These are phyloP conservation scores for Cicer yamashitae DNA, from an alignment of 306 rosid species.

Conservation along the genomic window DNA sequence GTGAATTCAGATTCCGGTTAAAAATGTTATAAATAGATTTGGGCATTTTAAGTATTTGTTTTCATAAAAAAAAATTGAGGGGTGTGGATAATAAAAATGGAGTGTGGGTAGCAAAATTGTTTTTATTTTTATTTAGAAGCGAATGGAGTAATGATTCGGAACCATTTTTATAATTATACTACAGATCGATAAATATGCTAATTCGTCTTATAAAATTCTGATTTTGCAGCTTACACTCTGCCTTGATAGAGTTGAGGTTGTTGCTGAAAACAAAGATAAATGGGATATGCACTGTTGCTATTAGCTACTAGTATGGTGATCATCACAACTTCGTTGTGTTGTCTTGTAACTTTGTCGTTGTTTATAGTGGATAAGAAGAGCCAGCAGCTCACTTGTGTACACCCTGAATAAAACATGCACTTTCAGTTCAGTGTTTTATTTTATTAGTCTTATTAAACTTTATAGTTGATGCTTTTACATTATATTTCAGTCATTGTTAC, in stretches of 20 bases:
- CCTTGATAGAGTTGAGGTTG: constrained; percentile 48
- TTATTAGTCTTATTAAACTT: not conserved
- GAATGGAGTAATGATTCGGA: too few species aligned
- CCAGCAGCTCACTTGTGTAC: constrained; percentile 48
- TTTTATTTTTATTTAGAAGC: too few species aligned
- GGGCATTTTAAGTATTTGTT: too few species aligned
- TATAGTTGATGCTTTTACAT: not conserved
- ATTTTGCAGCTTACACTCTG: constrained; percentile 67
- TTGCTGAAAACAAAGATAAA: constrained; percentile 30
- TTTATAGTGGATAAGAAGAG: constrained; percentile 51
- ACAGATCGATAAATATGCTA: not conserved
- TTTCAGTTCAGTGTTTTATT: constrained; percentile 26
- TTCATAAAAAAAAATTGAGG: too few species aligned
- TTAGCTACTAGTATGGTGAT: constrained; percentile 38
- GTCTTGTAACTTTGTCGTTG: constrained; percentile 34
- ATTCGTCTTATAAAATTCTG: constrained; percentile 9
- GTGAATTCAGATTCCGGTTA: too few species aligned
- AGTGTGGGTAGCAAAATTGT: too few species aligned
- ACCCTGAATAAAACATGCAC: constrained; percentile 20
- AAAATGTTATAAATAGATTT: too few species aligned
- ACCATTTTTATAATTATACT: too few species aligned
- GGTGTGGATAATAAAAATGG: too few species aligned
- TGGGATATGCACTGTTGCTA: constrained; percentile 27
- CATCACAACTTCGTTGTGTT: constrained; percentile 24
- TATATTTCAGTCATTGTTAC: not conserved